Evolutionary conservation across 306 rosid species (phyloP).

Genomic region (Alnus glutinosa): DNA sequence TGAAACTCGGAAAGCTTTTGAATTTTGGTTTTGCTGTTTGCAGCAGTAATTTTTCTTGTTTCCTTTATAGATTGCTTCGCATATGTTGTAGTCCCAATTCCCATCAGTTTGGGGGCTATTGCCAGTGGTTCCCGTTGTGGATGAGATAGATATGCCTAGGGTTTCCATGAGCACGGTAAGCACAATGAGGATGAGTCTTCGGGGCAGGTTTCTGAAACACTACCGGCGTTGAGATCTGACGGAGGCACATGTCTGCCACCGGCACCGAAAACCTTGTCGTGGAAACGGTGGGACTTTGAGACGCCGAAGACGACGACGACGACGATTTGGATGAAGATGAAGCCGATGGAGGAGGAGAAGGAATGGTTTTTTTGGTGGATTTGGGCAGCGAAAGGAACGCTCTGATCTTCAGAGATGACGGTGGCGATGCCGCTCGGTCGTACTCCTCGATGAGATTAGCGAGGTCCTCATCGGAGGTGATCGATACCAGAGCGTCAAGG

Average conservation of each 20-base stretch:
- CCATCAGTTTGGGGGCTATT: slow-evolving; percentile 26
- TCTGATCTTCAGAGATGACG: slow-evolving; percentile 64
- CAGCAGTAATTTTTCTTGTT: not conserved
- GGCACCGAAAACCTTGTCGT: slow-evolving; percentile 36
- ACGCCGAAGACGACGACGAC: slow-evolving; percentile 23
- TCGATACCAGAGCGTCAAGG: slow-evolving; percentile 86
- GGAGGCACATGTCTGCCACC: slow-evolving; percentile 39
- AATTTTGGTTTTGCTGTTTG: not conserved
- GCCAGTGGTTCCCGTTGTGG: slow-evolving; percentile 81
- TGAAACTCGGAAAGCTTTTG: not conserved
- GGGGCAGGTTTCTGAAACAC: slow-evolving; percentile 40
- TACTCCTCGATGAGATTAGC: slow-evolving; percentile 84
- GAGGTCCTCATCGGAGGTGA: slow-evolving; percentile 87
- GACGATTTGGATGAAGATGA: slow-evolving; percentile 41
- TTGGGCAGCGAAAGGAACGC: slow-evolving; percentile 74
- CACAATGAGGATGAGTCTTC: slow-evolving; percentile 51
- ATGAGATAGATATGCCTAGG: slow-evolving; percentile 50
- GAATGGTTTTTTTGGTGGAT: slow-evolving; percentile 34
- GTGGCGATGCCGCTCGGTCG: slow-evolving; percentile 48
- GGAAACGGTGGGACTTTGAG: slow-evolving; percentile 24
- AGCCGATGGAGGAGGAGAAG: slow-evolving; percentile 39
- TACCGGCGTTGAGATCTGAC: slow-evolving; percentile 42
- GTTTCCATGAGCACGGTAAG: slow-evolving; percentile 47
- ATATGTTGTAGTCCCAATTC: not conserved
- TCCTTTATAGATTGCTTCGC: not conserved